phyloP scores from a whole-genome alignment of 208 protist species.

The Blechomonas ayalai region DNA sequence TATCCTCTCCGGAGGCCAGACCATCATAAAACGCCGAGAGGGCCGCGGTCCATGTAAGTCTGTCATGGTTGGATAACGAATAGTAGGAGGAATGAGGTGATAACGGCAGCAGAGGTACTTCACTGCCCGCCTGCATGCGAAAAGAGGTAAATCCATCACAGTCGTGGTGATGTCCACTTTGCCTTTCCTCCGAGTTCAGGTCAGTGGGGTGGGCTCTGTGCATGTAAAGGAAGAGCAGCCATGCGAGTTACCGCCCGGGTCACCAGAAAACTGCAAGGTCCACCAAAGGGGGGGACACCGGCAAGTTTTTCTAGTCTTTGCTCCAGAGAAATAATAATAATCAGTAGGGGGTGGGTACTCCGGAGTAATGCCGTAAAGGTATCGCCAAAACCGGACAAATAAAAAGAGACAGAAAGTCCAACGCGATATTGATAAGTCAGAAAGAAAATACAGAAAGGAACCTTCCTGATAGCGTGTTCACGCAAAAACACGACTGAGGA shows the following conservation, averaged over 20 bases:
- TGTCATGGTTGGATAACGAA: neutral
- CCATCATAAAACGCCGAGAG: neutral
- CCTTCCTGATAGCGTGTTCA: neutral
- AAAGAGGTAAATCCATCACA: neutral
- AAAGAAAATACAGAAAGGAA: neutral
- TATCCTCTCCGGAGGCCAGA: conserved; percentile 33
- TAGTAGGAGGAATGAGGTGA: neutral
- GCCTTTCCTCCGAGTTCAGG: too few species aligned
- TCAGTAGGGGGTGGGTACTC: neutral
- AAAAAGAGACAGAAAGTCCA: conserved; percentile 4
- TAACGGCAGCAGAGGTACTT: neutral
- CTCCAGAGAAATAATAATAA: neutral
- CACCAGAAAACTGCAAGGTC: too few species aligned
- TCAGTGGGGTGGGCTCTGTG: too few species aligned
- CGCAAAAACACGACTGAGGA: neutral
- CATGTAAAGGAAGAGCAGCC: too few species aligned
- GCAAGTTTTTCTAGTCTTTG: too few species aligned
- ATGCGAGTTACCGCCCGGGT: too few species aligned
- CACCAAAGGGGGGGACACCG: too few species aligned
- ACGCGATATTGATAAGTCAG: neutral
- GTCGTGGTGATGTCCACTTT: neutral
- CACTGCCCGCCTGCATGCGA: neutral
- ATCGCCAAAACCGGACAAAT: neutral
- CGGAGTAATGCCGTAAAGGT: neutral
- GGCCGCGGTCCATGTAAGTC: neutral